These are phyloP conservation scores for Mycena kentingensis DNA, from an alignment of 768 basidiomycete genomes.

Conservation along the genomic window DNA sequence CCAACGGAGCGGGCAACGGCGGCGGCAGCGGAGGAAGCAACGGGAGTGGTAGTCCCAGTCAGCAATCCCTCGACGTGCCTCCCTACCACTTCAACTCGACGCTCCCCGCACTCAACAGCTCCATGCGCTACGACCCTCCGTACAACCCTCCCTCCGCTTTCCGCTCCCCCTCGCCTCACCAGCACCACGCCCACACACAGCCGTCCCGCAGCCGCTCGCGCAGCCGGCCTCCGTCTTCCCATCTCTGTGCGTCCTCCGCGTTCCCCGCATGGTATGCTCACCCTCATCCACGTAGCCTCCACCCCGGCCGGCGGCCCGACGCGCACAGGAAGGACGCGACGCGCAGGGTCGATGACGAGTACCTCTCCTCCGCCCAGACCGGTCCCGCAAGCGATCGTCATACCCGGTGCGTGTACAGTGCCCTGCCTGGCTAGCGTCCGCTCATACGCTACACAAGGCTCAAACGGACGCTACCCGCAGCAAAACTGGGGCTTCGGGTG, in stretches of 20 bases:
- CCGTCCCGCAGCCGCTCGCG: constrained; percentile 26
- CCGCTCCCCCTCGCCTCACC: constrained; percentile 32
- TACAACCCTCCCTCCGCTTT: constrained; percentile 29
- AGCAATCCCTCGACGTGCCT: constrained; percentile 24
- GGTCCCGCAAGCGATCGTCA: constrained; percentile 70
- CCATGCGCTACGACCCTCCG: constrained; percentile 51
- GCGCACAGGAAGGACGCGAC: constrained; percentile 54
- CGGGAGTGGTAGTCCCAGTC: neutral
- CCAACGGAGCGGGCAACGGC: constrained; percentile 9
- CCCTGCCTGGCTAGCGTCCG: no score
- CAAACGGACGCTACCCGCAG: neutral
- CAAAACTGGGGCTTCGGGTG: neutral
- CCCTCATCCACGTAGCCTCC: constrained; percentile 10
- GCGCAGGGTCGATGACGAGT: constrained; percentile 62
- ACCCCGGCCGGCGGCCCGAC: constrained; percentile 47
- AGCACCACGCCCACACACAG: constrained; percentile 36
- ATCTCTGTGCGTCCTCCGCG: constrained; percentile 1
- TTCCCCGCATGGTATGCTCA: constrained; percentile 6
- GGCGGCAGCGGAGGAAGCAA: neutral
- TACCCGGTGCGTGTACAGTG: constrained; percentile 45
- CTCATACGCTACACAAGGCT: no score
- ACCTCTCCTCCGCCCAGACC: constrained; percentile 51
- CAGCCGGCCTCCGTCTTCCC: constrained; percentile 19
- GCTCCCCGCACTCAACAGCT: constrained; percentile 52
- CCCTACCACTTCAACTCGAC: constrained; percentile 51